Evolutionary conservation across 225 moss, liverwort and hornwort species (phyloP).

Genomic region (Physcomitrellopsis africana): DNA sequence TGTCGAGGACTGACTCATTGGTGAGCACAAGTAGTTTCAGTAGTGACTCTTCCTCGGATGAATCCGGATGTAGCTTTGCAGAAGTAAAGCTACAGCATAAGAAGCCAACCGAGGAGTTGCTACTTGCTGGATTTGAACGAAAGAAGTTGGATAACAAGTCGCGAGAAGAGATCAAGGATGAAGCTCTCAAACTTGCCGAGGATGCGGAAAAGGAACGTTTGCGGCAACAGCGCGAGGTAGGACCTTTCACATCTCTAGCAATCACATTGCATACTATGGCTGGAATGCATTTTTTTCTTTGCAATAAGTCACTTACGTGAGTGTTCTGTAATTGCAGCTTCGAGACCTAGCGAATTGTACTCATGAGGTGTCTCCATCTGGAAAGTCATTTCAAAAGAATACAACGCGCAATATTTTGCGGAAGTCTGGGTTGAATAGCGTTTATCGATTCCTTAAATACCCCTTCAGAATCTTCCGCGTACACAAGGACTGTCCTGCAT

Average conservation of each 20-base stretch:
- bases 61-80: slow-evolving; percentile 17
- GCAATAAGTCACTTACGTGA: not conserved
- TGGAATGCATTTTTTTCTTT: too few relatives aligned
- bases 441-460: slow-evolving; percentile 22
- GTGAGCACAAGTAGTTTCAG: slow-evolving; percentile 15
- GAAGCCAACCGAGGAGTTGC: slow-evolving; percentile 19
- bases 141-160: not conserved
- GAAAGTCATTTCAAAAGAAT: slow-evolving; percentile 3
- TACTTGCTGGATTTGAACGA: slow-evolving; percentile 25
- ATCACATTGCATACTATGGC: too few relatives aligned
- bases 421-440: slow-evolving; percentile 10
- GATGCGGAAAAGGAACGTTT: not conserved
- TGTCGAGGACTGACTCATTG: not conserved
- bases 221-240: slow-evolving; percentile 21
- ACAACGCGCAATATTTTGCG: not conserved
- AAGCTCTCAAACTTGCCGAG: not conserved
- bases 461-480: slow-evolving; percentile 17
- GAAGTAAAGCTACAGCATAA: slow-evolving; percentile 11
- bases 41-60: slow-evolving; percentile 12
- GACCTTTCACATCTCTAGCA: too few relatives aligned
- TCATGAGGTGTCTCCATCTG: not conserved
- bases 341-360: slow-evolving; percentile 29
- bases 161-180: not conserved
- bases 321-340: slow-evolving; percentile 7
- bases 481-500: not conserved